Evolutionary conservation across 148 eudicot genomes (phyloP), one percentile per base, ranked within the genome.

Genomic region (Camellia sinensis): DNA sequence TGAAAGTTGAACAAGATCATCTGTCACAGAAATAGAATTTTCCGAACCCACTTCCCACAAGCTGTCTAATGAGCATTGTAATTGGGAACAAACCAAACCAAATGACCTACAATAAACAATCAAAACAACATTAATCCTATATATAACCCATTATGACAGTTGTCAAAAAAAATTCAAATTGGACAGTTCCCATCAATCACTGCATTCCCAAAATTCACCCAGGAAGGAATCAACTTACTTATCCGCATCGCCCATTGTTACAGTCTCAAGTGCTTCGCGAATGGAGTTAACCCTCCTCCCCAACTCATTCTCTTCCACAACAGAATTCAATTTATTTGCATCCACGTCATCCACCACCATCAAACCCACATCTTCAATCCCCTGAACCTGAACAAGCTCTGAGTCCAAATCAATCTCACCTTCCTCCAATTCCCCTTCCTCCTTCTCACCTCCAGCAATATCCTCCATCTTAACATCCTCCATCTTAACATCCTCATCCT

Each of bases 341-440:
- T 70, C 66, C 19, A 29, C 60, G 60, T 84, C 85, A 44, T 17
- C 54, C 75, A 21, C 54, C 75, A 21, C n/a, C 53, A 45, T 77
- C 56, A 71, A 66, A 45, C 61, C 64, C 13, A 72, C 75, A 2
- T 56, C 66, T 57, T 80, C 83, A 6, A 17, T 82, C n/a, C 18
- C 63, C 22, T 71, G 44, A 54, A 59, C 71, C 45, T 83, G 29
- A 29, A 29, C 50, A 5, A 2, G 7, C 5, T 46, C 93, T 0
- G 88, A 84, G 37, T 93, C 95, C 78, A 92, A 85, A 87, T 92
- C 97, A 78, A 94, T 94, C 85, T 94, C 97, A 70, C 97, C 97
- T 29, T 92, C 97, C 79, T 94, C 98, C 80, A 94, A 80, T 82
- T 94, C 98, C 4, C 95, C 98, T 69, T 95, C 98, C 77, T 95